Evolutionary conservation across 345 rosid genomes (phyloP).

Genomic region (Lumnitzera littorea): DNA sequence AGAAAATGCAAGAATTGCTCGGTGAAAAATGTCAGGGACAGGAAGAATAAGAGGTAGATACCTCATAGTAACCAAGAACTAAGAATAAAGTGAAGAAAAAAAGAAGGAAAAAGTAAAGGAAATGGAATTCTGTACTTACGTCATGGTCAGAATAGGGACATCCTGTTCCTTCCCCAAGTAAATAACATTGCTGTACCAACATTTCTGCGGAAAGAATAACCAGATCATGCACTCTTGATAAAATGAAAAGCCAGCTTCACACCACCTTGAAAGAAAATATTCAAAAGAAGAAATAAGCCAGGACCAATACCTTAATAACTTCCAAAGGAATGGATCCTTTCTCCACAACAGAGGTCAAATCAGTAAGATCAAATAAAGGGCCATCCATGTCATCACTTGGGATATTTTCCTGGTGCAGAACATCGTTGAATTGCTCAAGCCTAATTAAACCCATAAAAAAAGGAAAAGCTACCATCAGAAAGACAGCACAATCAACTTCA

Average conservation of each 20-base stretch:
- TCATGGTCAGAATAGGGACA: slow-evolving; percentile 74
- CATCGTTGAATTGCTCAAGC: slow-evolving; percentile 92
- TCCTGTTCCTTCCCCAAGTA: slow-evolving; percentile 57
- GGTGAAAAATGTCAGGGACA: neutral
- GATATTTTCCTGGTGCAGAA: slow-evolving; percentile 64
- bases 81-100: neutral
- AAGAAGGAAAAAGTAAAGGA: neutral
- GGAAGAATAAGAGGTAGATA: neutral
- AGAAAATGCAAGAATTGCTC: neutral
- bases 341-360: slow-evolving; percentile 26
- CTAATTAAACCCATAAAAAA: slow-evolving; percentile 26
- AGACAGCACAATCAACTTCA: no score
- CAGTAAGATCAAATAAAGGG: slow-evolving; percentile 48
- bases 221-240: neutral
- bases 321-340: slow-evolving; percentile 44
- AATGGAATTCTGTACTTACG: slow-evolving; percentile 30
- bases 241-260: neutral
- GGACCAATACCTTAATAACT: slow-evolving; percentile 38
- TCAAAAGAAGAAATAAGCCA: neutral
- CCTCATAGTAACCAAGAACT: neutral
- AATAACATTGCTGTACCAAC: slow-evolving; percentile 67
- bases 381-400: slow-evolving; percentile 22
- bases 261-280: neutral
- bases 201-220: slow-evolving; percentile 35
- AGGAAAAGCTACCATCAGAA: neutral